Conservation (phyloP, 2,329 filamentous ascomycete genomes). For the Aspergillus fumigatus region DNA sequence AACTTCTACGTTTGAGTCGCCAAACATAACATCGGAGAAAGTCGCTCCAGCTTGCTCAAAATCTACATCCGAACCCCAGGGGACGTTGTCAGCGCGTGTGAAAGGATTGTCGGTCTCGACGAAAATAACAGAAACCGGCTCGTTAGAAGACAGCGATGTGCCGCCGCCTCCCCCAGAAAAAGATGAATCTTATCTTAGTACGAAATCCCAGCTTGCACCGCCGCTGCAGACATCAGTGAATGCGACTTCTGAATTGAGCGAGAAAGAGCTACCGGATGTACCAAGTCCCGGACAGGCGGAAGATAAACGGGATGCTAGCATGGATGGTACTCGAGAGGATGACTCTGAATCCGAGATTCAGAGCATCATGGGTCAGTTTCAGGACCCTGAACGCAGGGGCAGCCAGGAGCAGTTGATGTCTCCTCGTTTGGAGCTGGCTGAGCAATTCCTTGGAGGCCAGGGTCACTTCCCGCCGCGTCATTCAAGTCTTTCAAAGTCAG, state of each 20-base stretch:
- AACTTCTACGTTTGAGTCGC: neutral
- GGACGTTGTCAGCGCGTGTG: conserved; percentile 26
- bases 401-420: conserved; percentile 87
- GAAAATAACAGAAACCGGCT: conserved; percentile 15
- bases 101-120: conserved; percentile 29
- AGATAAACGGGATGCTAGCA: conserved; percentile 48
- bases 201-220: conserved; percentile 28
- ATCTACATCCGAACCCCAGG: conserved; percentile 14
- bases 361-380: conserved; percentile 96
- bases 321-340: conserved; percentile 61
- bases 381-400: conserved; percentile 66
- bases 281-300: conserved; percentile 24
- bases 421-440: conserved; percentile 75
- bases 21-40: conserved; percentile 4
- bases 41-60: conserved; percentile 7
- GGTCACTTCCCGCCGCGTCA: conserved; percentile 73
- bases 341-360: conserved; percentile 83
- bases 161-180: conserved; percentile 49
- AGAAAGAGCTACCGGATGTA: conserved; percentile 38
- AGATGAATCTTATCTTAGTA: conserved; percentile 49
- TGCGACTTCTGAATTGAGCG: conserved; percentile 30
- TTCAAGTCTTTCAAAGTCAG: conserved; percentile 65
- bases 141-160: conserved; percentile 13
- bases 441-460: conserved; percentile 65
- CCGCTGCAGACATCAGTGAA: conserved; percentile 39